Base-by-base conservation (phyloP, 2,329 filamentous ascomycete species). In the Corniculantispora saksenae region DNA sequence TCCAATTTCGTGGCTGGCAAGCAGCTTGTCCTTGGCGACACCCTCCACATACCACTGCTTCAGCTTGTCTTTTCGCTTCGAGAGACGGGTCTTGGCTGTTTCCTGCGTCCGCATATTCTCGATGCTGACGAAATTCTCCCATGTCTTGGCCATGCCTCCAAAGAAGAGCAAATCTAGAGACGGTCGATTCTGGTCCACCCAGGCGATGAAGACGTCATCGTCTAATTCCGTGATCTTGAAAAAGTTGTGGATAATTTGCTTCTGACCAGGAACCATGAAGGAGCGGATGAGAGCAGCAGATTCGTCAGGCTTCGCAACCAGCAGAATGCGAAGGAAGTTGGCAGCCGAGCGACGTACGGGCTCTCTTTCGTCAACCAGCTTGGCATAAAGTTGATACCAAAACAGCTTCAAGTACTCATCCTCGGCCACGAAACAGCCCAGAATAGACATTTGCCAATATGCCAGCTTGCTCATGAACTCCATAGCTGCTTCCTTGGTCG, bases 391-490 rank as follows among this genome's bases (percentile, higher is more conserved):
- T 67, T 97, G 88, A 72, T 97, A 98, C 83, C 93, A 97, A 50
- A 98, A 86, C 40, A 97, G 83, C 68, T 90, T 91, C 72, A 97
- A 85, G 72, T 92, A 91, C 12, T 92, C 89, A n/a, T 91, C 87
- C 53, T 97, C 93, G 8, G 86, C 83, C 3, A 91, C 90, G 19
- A 95, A 87, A 4, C 90, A 88, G 2, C 89, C 89, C 19, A 99
- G 81, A 19, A 99, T 88, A 21, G 97, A 91, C 23, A 92, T 93
- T 75, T 98, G 95, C 95, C 95, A 99, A 76, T 97, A 98, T 0
- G 92, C 88, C 71, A 99, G 87, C 73, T 93, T 94, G 66, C 92
- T 86, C 76, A 99, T 86, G 65, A 96, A 93, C 0, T 84, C 81
- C 29, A 90, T 84, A 0, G 89, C 87, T 56, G 92, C 89, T 8